These are phyloP conservation scores for Pseudocercospora fijiensis DNA, from an alignment of 2,329 filamentous ascomycete genomes.

Conservation along the genomic window DNA sequence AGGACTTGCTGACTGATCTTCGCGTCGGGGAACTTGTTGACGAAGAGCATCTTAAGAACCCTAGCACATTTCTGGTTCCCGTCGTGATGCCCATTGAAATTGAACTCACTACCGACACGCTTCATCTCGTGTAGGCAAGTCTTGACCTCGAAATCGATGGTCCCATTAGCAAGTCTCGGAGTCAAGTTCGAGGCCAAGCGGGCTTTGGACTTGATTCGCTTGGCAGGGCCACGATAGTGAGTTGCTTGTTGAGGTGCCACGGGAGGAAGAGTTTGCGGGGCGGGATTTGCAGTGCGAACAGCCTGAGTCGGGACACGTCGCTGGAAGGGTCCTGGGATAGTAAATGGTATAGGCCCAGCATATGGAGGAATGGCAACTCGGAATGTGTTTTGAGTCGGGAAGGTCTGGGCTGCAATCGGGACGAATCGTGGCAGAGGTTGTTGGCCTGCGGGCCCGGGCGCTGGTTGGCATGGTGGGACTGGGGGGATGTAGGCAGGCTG, in stretches of 20 bases:
- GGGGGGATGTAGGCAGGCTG: not conserved
- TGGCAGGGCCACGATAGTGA: not conserved
- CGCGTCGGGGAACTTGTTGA: not conserved
- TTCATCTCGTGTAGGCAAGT: not conserved
- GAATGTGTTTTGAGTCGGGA: not conserved
- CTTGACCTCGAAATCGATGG: not conserved
- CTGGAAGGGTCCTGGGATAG: not conserved
- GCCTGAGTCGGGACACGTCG: not conserved
- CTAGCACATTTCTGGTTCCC: not conserved
- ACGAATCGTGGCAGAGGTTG: not conserved
- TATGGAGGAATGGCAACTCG: not conserved
- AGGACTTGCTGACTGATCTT: not conserved
- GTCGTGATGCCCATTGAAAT: not conserved
- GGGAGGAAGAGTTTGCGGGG: too few species aligned
- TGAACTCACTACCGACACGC: not conserved
- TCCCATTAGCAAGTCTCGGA: not conserved
- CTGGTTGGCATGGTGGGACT: not conserved
- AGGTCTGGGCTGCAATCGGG: not conserved
- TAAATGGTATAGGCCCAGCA: too few species aligned
- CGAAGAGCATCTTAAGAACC: not conserved
- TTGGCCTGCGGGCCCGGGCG: not conserved
- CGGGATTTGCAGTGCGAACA: not conserved
- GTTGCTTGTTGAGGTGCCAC: not conserved
- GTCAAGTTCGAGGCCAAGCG: not conserved
- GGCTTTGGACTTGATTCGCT: not conserved